Percentiles rank a stretch among this genome's conserved stretches.
These are phyloP conservation scores for Tuber melanosporum DNA, from an alignment of 495 filamentous ascomycete species.

Conservation along the genomic window DNA sequence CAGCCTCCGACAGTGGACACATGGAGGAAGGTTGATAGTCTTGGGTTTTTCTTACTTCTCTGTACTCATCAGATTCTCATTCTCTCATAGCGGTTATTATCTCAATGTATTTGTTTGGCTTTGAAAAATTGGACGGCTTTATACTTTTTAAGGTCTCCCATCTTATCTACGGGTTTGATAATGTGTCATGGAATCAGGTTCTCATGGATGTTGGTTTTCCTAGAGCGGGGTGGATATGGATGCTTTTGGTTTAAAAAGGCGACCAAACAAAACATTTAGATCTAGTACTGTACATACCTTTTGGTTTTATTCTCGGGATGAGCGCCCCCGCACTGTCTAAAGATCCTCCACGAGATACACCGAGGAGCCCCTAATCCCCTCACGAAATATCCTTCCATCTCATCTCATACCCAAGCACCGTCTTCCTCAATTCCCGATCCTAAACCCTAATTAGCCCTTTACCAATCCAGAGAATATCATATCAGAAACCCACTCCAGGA, in stretches of 20 bases:
- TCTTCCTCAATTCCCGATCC: slow-evolving; percentile 66
- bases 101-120: too few relatives aligned
- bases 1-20: too few relatives aligned
- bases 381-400: slow-evolving; percentile 45
- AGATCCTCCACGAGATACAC: not conserved
- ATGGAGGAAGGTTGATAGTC: too few relatives aligned
- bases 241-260: not conserved
- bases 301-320: not conserved
- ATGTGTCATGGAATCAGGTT: not conserved
- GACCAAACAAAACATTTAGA: not conserved
- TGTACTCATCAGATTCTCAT: too few relatives aligned
- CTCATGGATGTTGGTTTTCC: not conserved
- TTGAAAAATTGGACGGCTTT: too few relatives aligned
- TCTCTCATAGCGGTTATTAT: too few relatives aligned
- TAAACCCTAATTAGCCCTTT: slow-evolving; percentile 25
- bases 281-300: not conserved
- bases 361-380: not conserved
- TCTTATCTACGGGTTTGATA: not conserved
- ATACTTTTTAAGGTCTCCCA: not conserved
- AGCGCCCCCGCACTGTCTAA: not conserved
- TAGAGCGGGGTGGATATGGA: not conserved
- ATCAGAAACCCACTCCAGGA: slow-evolving; percentile 54
- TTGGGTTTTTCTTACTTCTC: too few relatives aligned
- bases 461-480: not conserved
- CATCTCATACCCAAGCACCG: slow-evolving; percentile 74